Conservation (phyloP, 208 protist species). For the Acanthamoeba castellanii region DNA sequence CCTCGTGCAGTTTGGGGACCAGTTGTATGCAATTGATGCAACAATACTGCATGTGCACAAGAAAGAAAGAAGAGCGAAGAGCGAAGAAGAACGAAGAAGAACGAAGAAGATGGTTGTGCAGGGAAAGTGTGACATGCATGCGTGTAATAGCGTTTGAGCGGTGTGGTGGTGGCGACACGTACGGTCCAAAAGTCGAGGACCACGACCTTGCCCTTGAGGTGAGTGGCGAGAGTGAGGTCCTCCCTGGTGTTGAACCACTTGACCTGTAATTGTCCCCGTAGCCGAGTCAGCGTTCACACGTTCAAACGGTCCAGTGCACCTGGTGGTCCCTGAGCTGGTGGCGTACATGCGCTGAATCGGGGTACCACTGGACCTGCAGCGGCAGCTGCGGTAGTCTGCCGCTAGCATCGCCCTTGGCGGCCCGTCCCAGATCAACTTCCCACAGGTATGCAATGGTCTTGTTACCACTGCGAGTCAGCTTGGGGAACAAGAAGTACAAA, state of each 20-base stretch:
- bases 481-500: too few relatives aligned
- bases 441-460: neutral
- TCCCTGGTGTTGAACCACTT: conserved; percentile 6
- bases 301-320: neutral
- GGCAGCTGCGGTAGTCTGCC: neutral
- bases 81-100: neutral
- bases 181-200: neutral
- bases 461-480: neutral
- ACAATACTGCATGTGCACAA: neutral
- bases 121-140: neutral
- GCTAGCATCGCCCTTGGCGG: neutral
- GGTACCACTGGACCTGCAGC: neutral
- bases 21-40: neutral
- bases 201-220: neutral
- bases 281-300: neutral
- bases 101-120: neutral
- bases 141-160: neutral
- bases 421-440: neutral
- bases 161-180: neutral
- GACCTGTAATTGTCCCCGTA: neutral
- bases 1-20: neutral
- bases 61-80: too few relatives aligned
- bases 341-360: neutral
- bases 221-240: neutral
- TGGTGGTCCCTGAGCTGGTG: too few relatives aligned